These are phyloP conservation scores for Trichoderma atroviride DNA, from an alignment of 2,329 filamentous ascomycete genomes.

Conservation along the genomic window DNA sequence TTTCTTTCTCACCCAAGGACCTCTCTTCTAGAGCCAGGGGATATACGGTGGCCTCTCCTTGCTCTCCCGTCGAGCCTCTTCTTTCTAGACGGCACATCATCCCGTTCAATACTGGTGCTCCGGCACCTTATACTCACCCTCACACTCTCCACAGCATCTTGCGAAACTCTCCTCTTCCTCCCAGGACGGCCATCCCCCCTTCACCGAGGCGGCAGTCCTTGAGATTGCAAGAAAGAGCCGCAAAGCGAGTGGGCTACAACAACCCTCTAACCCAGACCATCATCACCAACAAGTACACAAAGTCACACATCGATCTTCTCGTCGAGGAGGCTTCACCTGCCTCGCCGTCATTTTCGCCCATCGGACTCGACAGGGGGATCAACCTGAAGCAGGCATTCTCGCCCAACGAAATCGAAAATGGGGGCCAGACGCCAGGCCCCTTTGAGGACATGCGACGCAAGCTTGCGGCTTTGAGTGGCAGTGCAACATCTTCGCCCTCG, in stretches of 20 bases:
- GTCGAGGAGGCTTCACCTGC: slow-evolving; percentile 58
- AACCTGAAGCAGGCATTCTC: slow-evolving; percentile 56
- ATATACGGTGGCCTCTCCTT: not conserved
- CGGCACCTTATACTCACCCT: slow-evolving; percentile 61
- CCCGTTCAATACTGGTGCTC: slow-evolving; percentile 30
- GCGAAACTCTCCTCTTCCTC: slow-evolving; percentile 65
- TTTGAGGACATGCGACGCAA: slow-evolving; percentile 65
- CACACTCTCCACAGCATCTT: slow-evolving; percentile 64
- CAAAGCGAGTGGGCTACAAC: slow-evolving; percentile 63
- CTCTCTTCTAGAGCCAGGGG: slow-evolving; percentile 27
- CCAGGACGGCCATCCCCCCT: slow-evolving; percentile 53
- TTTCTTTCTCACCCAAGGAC: slow-evolving; percentile 42
- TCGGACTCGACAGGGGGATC: slow-evolving; percentile 46
- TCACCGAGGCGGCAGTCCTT: slow-evolving; percentile 58
- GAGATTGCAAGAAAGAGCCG: slow-evolving; percentile 57
- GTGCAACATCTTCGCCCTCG: slow-evolving; percentile 41
- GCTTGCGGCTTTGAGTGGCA: slow-evolving; percentile 50
- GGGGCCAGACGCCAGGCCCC: slow-evolving; percentile 63
- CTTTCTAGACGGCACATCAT: slow-evolving; percentile 24
- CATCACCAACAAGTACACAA: slow-evolving; percentile 62
- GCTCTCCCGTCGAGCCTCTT: slow-evolving; percentile 29
- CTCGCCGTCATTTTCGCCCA: slow-evolving; percentile 41
- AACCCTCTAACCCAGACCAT: slow-evolving; percentile 66
- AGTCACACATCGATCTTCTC: slow-evolving; percentile 65
- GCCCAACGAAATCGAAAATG: slow-evolving; percentile 59